These are phyloP conservation scores for Setomelanomma holmii DNA, from an alignment of 2,329 filamentous ascomycete genomes.

Conservation along the genomic window DNA sequence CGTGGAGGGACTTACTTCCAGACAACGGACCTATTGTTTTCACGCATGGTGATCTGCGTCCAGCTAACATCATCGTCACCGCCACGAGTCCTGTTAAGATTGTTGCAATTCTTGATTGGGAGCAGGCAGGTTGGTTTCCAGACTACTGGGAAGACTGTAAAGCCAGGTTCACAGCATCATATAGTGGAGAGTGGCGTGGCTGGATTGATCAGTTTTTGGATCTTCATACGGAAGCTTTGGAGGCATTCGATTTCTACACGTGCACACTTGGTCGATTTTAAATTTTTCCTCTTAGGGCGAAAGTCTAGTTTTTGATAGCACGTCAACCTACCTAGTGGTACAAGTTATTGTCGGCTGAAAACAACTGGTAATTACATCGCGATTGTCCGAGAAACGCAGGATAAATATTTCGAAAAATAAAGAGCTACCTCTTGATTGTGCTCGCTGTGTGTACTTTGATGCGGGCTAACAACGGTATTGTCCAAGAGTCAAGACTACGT, in stretches of 20 bases:
- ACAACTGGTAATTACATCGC: too few relatives aligned
- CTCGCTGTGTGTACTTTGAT: too few relatives aligned
- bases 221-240: slow-evolving; percentile 2
- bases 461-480: too few relatives aligned
- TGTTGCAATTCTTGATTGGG: slow-evolving; percentile 19
- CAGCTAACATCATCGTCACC: slow-evolving; percentile 24
- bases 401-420: too few relatives aligned
- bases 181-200: slow-evolving; percentile 18
- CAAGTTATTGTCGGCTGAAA: too few relatives aligned
- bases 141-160: slow-evolving; percentile 24
- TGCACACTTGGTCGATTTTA: slow-evolving; percentile 5
- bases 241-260: slow-evolving; percentile 13
- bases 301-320: too few relatives aligned
- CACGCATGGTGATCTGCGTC: slow-evolving; percentile 28
- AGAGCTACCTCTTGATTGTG: too few relatives aligned
- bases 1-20: slow-evolving; percentile 19
- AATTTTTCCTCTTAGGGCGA: background rate
- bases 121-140: slow-evolving; percentile 21
- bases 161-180: slow-evolving; percentile 18
- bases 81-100: slow-evolving; percentile 5
- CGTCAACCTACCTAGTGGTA: too few relatives aligned
- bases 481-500: too few relatives aligned
- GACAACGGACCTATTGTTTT: slow-evolving; percentile 23
- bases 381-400: too few relatives aligned
- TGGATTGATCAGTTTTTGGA: slow-evolving; percentile 9